phyloP scores from a whole-genome alignment of 495 filamentous ascomycete species.

The Thermothielavioides terrestris region DNA sequence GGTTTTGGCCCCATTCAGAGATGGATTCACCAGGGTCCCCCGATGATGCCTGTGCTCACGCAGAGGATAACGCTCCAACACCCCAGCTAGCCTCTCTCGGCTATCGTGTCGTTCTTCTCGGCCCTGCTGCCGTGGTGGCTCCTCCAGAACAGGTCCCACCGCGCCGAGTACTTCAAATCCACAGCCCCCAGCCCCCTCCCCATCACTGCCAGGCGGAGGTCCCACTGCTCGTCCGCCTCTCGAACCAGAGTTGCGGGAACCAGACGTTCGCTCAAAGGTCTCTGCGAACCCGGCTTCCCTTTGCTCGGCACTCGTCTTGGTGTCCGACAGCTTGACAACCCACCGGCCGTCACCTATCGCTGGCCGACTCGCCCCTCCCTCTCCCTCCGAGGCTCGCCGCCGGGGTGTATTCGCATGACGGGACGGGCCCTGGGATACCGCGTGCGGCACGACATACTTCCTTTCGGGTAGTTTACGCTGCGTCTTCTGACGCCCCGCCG shows the following conservation, averaged over 20 bases:
- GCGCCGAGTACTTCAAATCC: constrained; percentile 10
- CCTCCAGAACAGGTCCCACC: neutral
- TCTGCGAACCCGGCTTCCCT: neutral
- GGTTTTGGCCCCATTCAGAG: neutral
- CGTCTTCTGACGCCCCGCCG: constrained; percentile 1
- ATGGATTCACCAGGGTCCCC: neutral
- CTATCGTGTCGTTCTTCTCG: neutral
- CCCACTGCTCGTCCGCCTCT: neutral
- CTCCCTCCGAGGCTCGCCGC: neutral
- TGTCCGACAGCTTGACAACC: neutral
- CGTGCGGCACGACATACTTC: neutral
- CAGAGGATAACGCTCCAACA: neutral
- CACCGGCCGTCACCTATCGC: no score
- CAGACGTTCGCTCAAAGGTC: neutral
- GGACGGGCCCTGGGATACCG: neutral
- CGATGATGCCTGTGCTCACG: neutral
- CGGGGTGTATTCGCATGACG: neutral
- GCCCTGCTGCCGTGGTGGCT: neutral
- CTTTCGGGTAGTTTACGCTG: neutral
- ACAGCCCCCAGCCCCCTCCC: constrained; percentile 4
- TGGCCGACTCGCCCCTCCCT: no score
- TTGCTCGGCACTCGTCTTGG: neutral
- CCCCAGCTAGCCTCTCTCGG: constrained; percentile 5
- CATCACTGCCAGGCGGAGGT: neutral
- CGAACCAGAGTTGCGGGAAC: neutral